Base-by-base conservation (phyloP, 1,284 basidiomycete species). In the Heliocybe sulcata region DNA sequence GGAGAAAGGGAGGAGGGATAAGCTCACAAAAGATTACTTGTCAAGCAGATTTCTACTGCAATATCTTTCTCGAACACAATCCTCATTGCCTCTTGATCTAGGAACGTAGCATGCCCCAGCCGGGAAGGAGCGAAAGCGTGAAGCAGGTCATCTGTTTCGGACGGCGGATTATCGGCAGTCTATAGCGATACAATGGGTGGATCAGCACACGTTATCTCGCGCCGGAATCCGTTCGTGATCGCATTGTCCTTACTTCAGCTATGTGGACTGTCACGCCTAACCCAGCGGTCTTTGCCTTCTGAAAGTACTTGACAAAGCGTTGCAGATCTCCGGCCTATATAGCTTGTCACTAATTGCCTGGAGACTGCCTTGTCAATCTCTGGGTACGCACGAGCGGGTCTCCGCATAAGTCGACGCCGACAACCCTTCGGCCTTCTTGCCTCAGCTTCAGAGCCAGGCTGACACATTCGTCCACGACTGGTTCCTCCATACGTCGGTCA, bases 361-460 rank as follows among this genome's bases (percentile, higher is more conserved):
- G 12, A 8, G 11, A 23, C 19, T 16, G 22, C 51, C 20, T 20
- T 20, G 16, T 35, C 16, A 31, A 20, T 3, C 1, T 2, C 1
- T 3, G 23, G 22, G 25, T 9, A 64, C 70, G 38, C 52, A 79
- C 77, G 56, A 66, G 64, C 0, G 90, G 89, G 68, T 90, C 80
- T 0, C 91, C 91, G 60, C 90, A 92, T 0, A 94, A 68, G 69
- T 94, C 91, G 2, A 94, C 67, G 3, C 89, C 91, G 8, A 92
- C 86, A 2, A 93, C 73, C 2, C 84, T 72, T 48, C 81, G 65
- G 0, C 87, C 86, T 35, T 77, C 77, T 1, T 65, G 59, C 57
- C 76, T 83, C 54, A 93, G 64, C 54, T 68, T 64, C 4, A 79
- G 72, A 0, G 87, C 86, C 19, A 85, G 68, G 10, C 72, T 69